These are phyloP conservation scores for Flaveria linearis DNA, from an alignment of 129 eudicot species.

Conservation along the genomic window DNA sequence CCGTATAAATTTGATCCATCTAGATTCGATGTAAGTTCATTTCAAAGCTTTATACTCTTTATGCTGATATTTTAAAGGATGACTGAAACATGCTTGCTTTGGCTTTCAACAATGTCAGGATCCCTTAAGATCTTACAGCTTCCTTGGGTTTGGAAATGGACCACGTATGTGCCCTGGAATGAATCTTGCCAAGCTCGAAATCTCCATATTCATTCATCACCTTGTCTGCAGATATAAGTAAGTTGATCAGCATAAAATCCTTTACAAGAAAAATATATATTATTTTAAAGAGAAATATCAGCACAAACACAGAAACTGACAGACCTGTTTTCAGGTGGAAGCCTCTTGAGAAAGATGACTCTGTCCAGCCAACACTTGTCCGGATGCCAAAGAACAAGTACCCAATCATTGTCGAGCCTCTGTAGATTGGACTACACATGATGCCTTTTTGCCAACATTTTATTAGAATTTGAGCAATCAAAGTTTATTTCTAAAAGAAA, in stretches of 20 bases:
- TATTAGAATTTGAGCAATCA: no score
- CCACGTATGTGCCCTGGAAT: slow-evolving; percentile 89
- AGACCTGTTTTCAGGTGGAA: slow-evolving; percentile 60
- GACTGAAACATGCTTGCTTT: background rate
- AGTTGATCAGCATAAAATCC: slow-evolving; percentile 16
- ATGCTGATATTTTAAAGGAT: background rate
- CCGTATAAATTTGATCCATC: slow-evolving; percentile 75
- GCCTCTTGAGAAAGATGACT: slow-evolving; percentile 65
- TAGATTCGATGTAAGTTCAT: slow-evolving; percentile 62
- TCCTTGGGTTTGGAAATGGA: slow-evolving; percentile 81
- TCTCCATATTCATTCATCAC: slow-evolving; percentile 74
- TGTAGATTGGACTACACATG: slow-evolving; percentile 27
- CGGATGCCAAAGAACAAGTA: slow-evolving; percentile 87
- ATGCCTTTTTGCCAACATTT: background rate
- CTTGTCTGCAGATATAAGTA: slow-evolving; percentile 79
- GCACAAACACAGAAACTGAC: background rate
- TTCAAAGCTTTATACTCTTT: background rate
- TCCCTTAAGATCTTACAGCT: slow-evolving; percentile 67
- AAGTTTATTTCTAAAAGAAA: no score
- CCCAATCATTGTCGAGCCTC: slow-evolving; percentile 62
- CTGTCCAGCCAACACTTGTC: slow-evolving; percentile 75
- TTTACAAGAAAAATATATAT: background rate
- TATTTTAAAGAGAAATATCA: no score
- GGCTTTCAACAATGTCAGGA: slow-evolving; percentile 47
- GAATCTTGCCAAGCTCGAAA: slow-evolving; percentile 73